phyloP scores from a whole-genome alignment of 2,329 filamentous ascomycete species.

The Colletotrichum sp. region DNA sequence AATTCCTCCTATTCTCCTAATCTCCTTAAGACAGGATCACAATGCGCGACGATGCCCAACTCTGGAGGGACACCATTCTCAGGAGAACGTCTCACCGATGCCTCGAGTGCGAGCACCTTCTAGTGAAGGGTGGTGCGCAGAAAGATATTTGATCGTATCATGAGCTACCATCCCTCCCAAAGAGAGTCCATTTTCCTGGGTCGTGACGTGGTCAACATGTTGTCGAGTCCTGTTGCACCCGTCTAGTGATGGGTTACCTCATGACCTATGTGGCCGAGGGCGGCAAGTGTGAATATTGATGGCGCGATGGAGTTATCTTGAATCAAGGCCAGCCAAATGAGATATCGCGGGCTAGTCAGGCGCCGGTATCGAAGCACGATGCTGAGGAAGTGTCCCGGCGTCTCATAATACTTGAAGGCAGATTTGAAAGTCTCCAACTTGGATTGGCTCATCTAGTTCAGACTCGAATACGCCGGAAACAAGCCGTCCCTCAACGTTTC shows the following conservation, averaged over 20 bases:
- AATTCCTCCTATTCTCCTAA: slow-evolving; percentile 17
- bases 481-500: not conserved
- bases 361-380: not conserved
- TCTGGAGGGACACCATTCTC: not conserved
- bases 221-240: slow-evolving; percentile 17
- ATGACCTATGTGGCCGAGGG: not conserved
- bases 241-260: not conserved
- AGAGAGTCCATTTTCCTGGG: not conserved
- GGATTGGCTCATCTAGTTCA: not conserved
- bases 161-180: not conserved
- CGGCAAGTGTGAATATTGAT: not conserved
- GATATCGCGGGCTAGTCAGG: not conserved
- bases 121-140: not conserved
- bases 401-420: not conserved
- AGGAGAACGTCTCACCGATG: not conserved
- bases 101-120: not conserved
- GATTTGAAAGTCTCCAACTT: not conserved
- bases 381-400: not conserved
- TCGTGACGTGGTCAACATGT: slow-evolving; percentile 1
- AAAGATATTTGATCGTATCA: not conserved
- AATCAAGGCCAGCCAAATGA: not conserved
- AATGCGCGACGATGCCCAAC: not conserved
- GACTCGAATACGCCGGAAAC: not conserved
- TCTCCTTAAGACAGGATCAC: slow-evolving; percentile 13
- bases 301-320: not conserved